Base-by-base conservation (phyloP, 2,329 filamentous ascomycete species). In the Biscogniauxia sp. region DNA sequence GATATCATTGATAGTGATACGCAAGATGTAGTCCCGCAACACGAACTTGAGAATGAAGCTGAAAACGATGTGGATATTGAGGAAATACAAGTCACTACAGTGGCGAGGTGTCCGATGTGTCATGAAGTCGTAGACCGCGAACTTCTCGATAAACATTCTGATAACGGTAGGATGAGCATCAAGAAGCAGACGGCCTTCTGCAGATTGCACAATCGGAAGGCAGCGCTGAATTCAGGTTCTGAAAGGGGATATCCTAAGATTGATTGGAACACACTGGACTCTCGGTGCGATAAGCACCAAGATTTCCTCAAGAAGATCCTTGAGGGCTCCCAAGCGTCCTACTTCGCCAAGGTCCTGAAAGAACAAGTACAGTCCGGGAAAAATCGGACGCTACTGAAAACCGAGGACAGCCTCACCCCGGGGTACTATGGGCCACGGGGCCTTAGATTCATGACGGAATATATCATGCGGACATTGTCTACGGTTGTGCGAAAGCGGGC, bases 341-440 rank as follows among this genome's bases (percentile, higher is more conserved):
- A 87, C 69, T 95, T 86, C 69, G 80, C 87, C 15, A 77, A 82
- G 9, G 68, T 80, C 1, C 78, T 92, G 23, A 81, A 80, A 4
- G 77, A 81, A 3, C 82, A 78, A 13, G 78, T 90, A 51, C 80
- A 81, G 58, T 74, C 78, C 1, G 88, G 88, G 13, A 80, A 83
- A 69, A 84, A 83, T 28, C 81, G 84, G 56, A 88, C 83, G 25
- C 77, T 90, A 59, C 78, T 85, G 56, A 82, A 85, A 61, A 86
- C 81, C 55, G 77, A 85, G 26, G 79, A 82, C 54, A 82, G 79
- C 58, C 80, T 89, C 28, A 87, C 84, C 2, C 90, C 90, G 9
- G 93, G 93, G 0, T 97, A 96, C 75, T 97, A 96, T 75, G 93
- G 93, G 1, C 84, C 88, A 2, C 84, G 88, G 20, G 93, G 93